phyloP scores from a whole-genome alignment of 345 rosid genomes.

The Arabidopsis suecica region DNA sequence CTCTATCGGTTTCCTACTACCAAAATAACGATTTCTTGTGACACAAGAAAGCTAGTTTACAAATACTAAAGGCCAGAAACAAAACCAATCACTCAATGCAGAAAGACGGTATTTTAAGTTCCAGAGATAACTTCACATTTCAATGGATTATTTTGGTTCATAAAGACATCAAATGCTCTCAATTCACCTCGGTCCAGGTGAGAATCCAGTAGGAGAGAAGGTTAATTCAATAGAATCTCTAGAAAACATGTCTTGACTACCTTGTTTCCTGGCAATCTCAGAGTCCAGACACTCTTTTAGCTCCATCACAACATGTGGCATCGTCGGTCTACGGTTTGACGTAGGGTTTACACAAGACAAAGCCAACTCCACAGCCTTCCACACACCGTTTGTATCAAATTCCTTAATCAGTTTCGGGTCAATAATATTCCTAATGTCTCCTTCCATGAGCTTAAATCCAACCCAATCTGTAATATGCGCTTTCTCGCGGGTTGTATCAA shows the following conservation, averaged over 20 bases:
- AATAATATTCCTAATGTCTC: conserved; percentile 49
- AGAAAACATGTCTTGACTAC: conserved; percentile 12
- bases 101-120: not conserved
- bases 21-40: not conserved
- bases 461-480: conserved; percentile 51
- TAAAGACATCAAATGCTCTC: not conserved
- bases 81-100: not conserved
- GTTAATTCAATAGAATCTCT: conserved; percentile 34
- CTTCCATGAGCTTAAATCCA: conserved; percentile 37
- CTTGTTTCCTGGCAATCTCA: conserved; percentile 44
- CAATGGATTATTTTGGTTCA: not conserved
- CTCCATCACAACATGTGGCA: conserved; percentile 46
- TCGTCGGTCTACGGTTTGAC: conserved; percentile 47
- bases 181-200: conserved; percentile 38
- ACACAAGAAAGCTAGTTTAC: conserved; percentile 24
- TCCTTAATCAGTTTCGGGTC: conserved; percentile 50
- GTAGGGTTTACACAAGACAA: conserved; percentile 49
- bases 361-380: conserved; percentile 60
- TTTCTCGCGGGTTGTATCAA: not conserved
- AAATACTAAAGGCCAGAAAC: conserved; percentile 10
- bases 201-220: conserved; percentile 16
- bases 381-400: conserved; percentile 48
- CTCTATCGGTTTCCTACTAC: too few species aligned
- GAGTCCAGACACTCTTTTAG: conserved; percentile 48
- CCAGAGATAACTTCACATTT: not conserved